phyloP scores from a whole-genome alignment of 2,329 filamentous ascomycete species.

The Cladorrhinum sp. region DNA sequence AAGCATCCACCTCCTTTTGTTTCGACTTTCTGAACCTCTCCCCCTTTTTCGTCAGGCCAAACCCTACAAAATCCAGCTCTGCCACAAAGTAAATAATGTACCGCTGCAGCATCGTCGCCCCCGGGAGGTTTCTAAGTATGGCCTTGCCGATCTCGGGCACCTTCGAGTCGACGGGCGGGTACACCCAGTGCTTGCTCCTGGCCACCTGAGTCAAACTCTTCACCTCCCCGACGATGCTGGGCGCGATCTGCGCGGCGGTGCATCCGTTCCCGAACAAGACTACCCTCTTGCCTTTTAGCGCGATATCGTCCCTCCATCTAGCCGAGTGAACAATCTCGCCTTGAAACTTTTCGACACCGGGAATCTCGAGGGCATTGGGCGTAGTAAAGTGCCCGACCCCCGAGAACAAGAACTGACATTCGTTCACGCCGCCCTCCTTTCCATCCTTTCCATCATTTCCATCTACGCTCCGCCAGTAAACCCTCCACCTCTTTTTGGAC shows the following conservation, averaged over 20 bases:
- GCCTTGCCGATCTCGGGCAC: constrained; percentile 21
- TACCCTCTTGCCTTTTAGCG: constrained; percentile 31
- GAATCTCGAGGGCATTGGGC: constrained; percentile 34
- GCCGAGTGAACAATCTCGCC: constrained; percentile 35
- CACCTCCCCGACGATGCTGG: constrained; percentile 33
- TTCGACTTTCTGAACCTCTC: constrained; percentile 36
- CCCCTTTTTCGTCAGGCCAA: constrained; percentile 39
- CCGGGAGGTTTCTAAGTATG: constrained; percentile 48
- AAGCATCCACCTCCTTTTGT: constrained; percentile 40
- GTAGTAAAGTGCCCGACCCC: constrained; percentile 35
- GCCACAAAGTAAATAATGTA: constrained; percentile 40
- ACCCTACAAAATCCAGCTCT: constrained; percentile 35
- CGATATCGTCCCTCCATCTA: constrained; percentile 29
- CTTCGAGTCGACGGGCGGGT: constrained; percentile 32
- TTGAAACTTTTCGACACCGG: constrained; percentile 31
- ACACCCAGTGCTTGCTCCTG: constrained; percentile 43
- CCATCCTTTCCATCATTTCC: constrained; percentile 26
- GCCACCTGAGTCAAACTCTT: constrained; percentile 41
- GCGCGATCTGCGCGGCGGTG: constrained; percentile 37
- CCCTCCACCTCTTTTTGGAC: constrained; percentile 33
- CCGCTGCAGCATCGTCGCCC: constrained; percentile 39
- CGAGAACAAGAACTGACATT: constrained; percentile 39
- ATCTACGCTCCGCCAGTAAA: constrained; percentile 27
- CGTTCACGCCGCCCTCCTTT: constrained; percentile 31
- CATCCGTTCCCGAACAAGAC: constrained; percentile 38